phyloP scores from a whole-genome alignment of 2,329 filamentous ascomycete species.

The Mollisiaceae sp. region DNA sequence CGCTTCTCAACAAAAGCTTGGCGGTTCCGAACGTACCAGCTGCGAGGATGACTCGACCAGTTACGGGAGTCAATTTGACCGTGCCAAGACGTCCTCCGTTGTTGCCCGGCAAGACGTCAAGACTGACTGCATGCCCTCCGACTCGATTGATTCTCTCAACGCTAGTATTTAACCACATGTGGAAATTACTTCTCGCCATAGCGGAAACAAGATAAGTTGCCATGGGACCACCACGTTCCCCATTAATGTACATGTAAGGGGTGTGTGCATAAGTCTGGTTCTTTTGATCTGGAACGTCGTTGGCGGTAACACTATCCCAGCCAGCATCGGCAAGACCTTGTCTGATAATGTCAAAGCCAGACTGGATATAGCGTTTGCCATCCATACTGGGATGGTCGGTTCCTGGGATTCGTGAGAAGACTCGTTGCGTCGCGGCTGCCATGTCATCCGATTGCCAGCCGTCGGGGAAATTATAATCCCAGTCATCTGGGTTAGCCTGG shows the following conservation, averaged over 20 bases:
- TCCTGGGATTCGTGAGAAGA: constrained; percentile 73
- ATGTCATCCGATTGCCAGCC: constrained; percentile 74
- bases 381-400: constrained; percentile 70
- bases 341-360: constrained; percentile 67
- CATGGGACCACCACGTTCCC: constrained; percentile 71
- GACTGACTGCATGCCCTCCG: constrained; percentile 65
- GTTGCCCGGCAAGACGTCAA: constrained; percentile 65
- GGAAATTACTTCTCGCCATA: constrained; percentile 65
- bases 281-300: constrained; percentile 63
- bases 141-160: constrained; percentile 70
- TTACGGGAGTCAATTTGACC: constrained; percentile 61
- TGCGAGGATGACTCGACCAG: constrained; percentile 70
- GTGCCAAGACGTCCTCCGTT: constrained; percentile 61
- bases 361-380: constrained; percentile 68
- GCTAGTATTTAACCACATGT: constrained; percentile 67
- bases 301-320: constrained; percentile 67
- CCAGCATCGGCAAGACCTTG: constrained; percentile 63
- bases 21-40: constrained; percentile 71
- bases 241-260: constrained; percentile 69
- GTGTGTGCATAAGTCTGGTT: constrained; percentile 68
- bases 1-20: constrained; percentile 66
- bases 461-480: constrained; percentile 72
- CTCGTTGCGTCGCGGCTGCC: constrained; percentile 59
- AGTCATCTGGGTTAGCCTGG: constrained; percentile 66
- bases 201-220: constrained; percentile 73